Evolutionary conservation across 495 filamentous ascomycete genomes (phyloP).

Genomic region (Amniculicola lignicola): DNA sequence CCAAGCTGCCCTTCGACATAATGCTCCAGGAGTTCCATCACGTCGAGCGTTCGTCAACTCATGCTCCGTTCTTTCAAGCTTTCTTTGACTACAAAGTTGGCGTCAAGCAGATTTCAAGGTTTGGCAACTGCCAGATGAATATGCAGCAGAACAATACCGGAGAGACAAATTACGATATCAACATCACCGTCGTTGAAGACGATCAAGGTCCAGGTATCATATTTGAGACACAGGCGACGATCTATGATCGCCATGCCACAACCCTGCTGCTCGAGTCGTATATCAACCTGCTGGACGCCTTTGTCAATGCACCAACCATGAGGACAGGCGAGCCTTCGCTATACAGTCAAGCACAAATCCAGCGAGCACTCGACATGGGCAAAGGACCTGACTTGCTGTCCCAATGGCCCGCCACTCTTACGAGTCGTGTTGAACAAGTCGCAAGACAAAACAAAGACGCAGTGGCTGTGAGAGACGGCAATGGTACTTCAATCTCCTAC

Average conservation of each 20-base stretch:
- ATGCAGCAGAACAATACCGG: not conserved
- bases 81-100: slow-evolving; percentile 46
- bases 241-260: slow-evolving; percentile 1
- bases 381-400: slow-evolving; percentile 22
- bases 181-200: too few species aligned
- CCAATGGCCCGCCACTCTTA: slow-evolving; percentile 41
- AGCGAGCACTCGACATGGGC: not conserved
- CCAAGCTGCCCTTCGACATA: slow-evolving; percentile 47
- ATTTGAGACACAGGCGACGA: not conserved
- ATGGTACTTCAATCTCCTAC: slow-evolving; percentile 3
- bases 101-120: slow-evolving; percentile 32
- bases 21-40: slow-evolving; percentile 44
- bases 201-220: too few species aligned
- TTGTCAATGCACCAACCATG: not conserved
- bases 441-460: slow-evolving; percentile 11
- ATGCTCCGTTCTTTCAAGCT: slow-evolving; percentile 44
- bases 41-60: slow-evolving; percentile 37
- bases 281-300: not conserved
- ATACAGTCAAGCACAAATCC: not conserved
- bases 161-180: too few species aligned
- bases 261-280: slow-evolving; percentile 8
- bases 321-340: not conserved
- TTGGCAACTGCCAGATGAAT: not conserved
- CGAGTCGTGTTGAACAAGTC: slow-evolving; percentile 41
- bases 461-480: slow-evolving; percentile 8